Evolutionary conservation across 2,329 filamentous ascomycete species (phyloP).

Genomic region (Aureobasidium sp.): DNA sequence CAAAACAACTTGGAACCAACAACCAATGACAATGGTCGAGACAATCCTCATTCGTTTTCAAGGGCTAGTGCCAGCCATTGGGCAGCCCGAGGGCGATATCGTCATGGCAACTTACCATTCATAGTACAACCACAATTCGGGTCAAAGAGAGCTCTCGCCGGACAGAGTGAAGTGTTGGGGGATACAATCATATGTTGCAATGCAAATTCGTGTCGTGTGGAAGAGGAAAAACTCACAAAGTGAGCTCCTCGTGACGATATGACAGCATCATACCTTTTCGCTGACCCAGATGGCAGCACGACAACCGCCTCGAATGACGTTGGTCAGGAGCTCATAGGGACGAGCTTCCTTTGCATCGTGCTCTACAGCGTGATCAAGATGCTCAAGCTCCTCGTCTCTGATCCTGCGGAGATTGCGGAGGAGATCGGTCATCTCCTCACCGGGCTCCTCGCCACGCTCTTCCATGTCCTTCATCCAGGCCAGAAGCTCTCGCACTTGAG

Average conservation of each 20-base stretch:
- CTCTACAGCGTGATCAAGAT: constrained; percentile 89
- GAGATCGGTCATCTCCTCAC: constrained; percentile 67
- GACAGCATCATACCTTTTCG: constrained; percentile 55
- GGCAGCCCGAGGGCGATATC: too few relatives aligned
- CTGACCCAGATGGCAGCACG: constrained; percentile 88
- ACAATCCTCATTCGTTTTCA: too few relatives aligned
- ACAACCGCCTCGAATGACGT: constrained; percentile 83
- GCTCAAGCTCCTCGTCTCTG: constrained; percentile 92
- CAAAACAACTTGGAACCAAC: too few relatives aligned
- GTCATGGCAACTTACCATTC: background rate
- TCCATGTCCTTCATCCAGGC: constrained; percentile 75
- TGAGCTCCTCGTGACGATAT: background rate
- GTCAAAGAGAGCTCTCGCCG: background rate
- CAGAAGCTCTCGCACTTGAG: constrained; percentile 74
- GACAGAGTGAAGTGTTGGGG: background rate
- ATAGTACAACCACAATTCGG: background rate
- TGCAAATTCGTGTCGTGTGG: background rate
- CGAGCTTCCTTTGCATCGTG: constrained; percentile 85
- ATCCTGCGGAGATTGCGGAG: constrained; percentile 71
- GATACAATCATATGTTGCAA: background rate
- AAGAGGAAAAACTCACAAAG: background rate
- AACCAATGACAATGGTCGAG: too few relatives aligned
- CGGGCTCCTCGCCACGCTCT: constrained; percentile 68
- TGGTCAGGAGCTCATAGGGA: constrained; percentile 83
- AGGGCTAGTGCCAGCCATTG: too few relatives aligned